Conservation (phyloP, 768 basidiomycete genomes). For the Termitomyces bulborhizus region DNA sequence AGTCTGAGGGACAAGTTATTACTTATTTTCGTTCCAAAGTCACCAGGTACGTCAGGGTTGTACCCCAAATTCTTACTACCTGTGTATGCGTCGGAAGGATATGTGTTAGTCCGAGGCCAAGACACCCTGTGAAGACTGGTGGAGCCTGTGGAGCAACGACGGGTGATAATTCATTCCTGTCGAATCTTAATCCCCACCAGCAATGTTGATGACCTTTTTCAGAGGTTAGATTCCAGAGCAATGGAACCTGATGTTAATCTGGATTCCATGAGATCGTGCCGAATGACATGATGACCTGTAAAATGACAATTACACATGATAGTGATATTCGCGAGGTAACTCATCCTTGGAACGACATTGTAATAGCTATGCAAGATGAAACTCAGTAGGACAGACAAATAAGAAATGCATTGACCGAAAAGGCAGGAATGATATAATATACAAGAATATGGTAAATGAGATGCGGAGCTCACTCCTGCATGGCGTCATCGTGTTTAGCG, state of each 20-base stretch:
- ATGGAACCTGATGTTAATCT: too few relatives aligned
- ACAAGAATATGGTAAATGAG: not conserved
- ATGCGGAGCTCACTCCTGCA: constrained; percentile 31
- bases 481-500: constrained; percentile 22
- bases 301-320: not conserved
- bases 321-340: not conserved
- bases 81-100: not conserved
- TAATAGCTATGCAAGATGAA: not conserved
- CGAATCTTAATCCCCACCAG: not conserved
- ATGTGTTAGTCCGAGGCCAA: not conserved
- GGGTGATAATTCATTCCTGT: not conserved
- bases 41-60: not conserved
- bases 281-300: not conserved
- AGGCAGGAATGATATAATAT: not conserved
- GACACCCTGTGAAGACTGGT: not conserved
- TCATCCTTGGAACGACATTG: not conserved
- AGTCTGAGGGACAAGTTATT: not conserved
- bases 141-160: not conserved
- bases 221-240: too few relatives aligned
- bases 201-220: too few relatives aligned
- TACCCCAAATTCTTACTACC: not conserved
- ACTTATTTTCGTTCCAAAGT: not conserved
- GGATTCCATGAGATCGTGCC: not conserved
- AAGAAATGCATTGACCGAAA: not conserved
- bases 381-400: not conserved